phyloP scores from a whole-genome alignment of 179 eudicot genomes.

The Heliamphora pulchella region DNA sequence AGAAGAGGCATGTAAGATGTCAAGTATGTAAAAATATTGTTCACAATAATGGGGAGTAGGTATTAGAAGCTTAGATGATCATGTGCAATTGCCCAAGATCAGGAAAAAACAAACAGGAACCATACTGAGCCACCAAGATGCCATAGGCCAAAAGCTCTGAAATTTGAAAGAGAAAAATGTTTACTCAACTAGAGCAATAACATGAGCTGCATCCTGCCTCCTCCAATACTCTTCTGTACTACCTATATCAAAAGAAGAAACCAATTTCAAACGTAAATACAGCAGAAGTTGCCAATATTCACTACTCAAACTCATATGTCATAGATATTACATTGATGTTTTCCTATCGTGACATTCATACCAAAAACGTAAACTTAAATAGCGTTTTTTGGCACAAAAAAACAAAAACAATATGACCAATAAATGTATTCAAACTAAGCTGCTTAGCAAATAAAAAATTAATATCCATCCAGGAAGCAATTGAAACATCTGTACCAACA shows the following conservation, averaged over 20 bases:
- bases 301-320: background rate
- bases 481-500: background rate
- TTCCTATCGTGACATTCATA: background rate
- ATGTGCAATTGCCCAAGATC: background rate
- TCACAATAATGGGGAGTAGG: background rate
- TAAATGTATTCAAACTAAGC: background rate
- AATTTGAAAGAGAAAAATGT: constrained; percentile 6
- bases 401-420: background rate
- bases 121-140: background rate
- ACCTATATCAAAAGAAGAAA: constrained; percentile 33
- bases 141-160: background rate
- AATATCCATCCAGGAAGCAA: background rate
- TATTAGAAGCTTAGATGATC: background rate
- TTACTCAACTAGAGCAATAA: constrained; percentile 64
- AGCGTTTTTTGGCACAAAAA: background rate
- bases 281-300: background rate
- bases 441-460: background rate
- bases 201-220: constrained; percentile 82
- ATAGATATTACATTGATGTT: background rate
- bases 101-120: background rate
- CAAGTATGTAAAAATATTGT: background rate
- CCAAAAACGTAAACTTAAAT: background rate
- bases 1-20: background rate
- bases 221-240: constrained; percentile 68
- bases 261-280: background rate